Evolutionary conservation across 805 yeast species (phyloP).

Genomic region (Naumovozyma baii): DNA sequence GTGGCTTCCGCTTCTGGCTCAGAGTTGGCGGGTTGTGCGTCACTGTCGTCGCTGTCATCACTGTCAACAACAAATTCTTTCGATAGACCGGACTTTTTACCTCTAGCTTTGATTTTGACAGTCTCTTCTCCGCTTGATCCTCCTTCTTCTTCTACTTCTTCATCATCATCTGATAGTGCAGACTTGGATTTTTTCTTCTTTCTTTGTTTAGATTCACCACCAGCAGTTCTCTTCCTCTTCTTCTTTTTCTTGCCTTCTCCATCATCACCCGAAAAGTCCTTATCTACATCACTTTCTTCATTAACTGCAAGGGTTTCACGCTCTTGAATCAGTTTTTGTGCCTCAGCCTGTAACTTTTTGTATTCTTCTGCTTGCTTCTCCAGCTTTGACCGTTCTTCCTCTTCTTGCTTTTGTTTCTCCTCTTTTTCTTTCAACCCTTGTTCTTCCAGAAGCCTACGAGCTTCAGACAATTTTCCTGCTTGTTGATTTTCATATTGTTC

Average conservation of each 20-base stretch:
- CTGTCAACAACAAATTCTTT: conserved; percentile 36
- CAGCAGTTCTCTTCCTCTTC: conserved; percentile 11
- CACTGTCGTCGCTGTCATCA: conserved; percentile 36
- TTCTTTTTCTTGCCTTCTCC: conserved; percentile 20
- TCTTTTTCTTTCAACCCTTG: conserved; percentile 41
- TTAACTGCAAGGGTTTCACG: conserved; percentile 38
- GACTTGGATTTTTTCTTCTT: background rate
- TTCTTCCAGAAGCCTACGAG: conserved; percentile 54
- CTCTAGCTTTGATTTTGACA: conserved; percentile 14
- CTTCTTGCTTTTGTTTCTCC: conserved; percentile 41
- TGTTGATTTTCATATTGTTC: conserved; percentile 50
- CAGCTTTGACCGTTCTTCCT: conserved; percentile 35
- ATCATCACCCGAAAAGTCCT: conserved; percentile 27
- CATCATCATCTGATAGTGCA: conserved; percentile 5
- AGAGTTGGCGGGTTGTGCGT: too few species aligned
- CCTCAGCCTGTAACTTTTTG: conserved; percentile 44
- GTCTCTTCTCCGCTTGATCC: conserved; percentile 4
- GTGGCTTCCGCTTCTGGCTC: conserved; percentile 14
- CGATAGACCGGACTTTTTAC: conserved; percentile 25
- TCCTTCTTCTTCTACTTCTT: conserved; percentile 27
- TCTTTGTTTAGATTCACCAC: conserved; percentile 7
- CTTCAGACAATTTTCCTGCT: conserved; percentile 58
- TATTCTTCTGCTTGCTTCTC: conserved; percentile 46
- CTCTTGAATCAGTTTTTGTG: conserved; percentile 47
- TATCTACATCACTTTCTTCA: conserved; percentile 31